Evolutionary conservation across 345 rosid species (phyloP).

Genomic region (Heritiera fomes): DNA sequence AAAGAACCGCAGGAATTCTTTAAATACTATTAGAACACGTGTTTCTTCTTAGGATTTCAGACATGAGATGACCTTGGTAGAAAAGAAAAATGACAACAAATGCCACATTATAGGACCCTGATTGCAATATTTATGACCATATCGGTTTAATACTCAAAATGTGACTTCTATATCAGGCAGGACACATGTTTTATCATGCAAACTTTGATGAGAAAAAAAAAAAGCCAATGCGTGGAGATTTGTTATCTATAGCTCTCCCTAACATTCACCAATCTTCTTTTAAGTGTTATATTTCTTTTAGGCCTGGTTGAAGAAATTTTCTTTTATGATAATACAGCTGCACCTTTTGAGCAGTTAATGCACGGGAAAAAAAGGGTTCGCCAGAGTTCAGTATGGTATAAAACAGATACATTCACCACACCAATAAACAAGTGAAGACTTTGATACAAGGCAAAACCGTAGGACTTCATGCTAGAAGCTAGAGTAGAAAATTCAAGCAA

Average conservation of each 20-base stretch:
- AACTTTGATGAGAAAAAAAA: not conserved
- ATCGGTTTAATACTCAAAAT: not conserved
- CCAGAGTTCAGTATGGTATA: not conserved
- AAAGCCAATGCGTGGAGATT: not conserved
- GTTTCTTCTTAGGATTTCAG: not conserved
- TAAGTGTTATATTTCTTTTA: not conserved
- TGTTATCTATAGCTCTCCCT: not conserved
- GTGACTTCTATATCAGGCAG: not conserved
- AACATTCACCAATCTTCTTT: not conserved
- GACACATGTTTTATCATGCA: not conserved
- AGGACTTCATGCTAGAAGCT: not conserved
- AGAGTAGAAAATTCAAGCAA: not conserved
- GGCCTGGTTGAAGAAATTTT: not conserved
- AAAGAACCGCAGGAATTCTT: not conserved
- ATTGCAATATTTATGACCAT: not conserved
- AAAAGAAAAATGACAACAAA: not conserved
- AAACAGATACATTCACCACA: not conserved
- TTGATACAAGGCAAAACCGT: not conserved
- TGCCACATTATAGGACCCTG: not conserved
- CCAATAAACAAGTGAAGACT: not conserved
- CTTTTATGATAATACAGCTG: not conserved
- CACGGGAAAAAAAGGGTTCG: not conserved
- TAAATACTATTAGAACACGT: not conserved
- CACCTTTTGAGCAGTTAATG: not conserved
- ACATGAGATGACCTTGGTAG: not conserved